Conservation (phyloP, 2,329 filamentous ascomycete species). For the Kalmusia sp. region DNA sequence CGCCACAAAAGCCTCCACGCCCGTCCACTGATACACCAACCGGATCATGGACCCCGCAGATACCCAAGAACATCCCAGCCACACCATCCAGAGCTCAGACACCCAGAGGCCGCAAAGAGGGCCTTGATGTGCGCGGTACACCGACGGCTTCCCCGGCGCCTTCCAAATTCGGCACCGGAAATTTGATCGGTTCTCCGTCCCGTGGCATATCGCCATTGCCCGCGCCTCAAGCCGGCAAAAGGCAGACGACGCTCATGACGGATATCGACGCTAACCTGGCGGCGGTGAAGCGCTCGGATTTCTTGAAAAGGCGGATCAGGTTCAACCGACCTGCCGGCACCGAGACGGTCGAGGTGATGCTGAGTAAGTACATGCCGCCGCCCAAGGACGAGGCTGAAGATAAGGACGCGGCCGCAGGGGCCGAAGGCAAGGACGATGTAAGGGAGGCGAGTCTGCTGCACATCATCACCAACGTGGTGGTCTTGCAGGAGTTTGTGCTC, state of each 20-base stretch:
- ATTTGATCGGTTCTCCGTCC: conserved; percentile 36
- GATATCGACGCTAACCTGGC: conserved; percentile 44
- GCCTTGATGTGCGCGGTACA: conserved; percentile 28
- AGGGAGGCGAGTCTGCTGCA: conserved; percentile 55
- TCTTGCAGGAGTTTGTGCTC: conserved; percentile 59
- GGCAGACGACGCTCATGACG: conserved; percentile 41
- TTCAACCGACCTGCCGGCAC: conserved; percentile 38
- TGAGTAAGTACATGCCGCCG: conserved; percentile 44
- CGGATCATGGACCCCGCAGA: conserved; percentile 45
- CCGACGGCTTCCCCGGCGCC: conserved; percentile 34
- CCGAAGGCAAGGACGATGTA: conserved; percentile 30
- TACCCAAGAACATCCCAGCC: conserved; percentile 42
- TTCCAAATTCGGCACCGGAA: conserved; percentile 34
- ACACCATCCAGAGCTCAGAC: conserved; percentile 44
- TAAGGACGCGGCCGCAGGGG: conserved; percentile 16
- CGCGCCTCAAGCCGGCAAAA: conserved; percentile 33
- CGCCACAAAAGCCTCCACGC: conserved; percentile 33
- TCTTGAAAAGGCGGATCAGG: conserved; percentile 44
- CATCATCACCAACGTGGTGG: conserved; percentile 58
- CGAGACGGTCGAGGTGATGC: conserved; percentile 39
- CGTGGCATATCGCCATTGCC: conserved; percentile 38
- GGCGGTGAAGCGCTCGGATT: conserved; percentile 35
- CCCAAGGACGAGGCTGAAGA: conserved; percentile 29
- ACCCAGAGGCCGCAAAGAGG: conserved; percentile 46
- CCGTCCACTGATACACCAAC: conserved; percentile 33